Evolutionary conservation across 2,329 filamentous ascomycete species (phyloP), one percentile per base, ranked within the genome.

Genomic region (Myriangium duriaei): DNA sequence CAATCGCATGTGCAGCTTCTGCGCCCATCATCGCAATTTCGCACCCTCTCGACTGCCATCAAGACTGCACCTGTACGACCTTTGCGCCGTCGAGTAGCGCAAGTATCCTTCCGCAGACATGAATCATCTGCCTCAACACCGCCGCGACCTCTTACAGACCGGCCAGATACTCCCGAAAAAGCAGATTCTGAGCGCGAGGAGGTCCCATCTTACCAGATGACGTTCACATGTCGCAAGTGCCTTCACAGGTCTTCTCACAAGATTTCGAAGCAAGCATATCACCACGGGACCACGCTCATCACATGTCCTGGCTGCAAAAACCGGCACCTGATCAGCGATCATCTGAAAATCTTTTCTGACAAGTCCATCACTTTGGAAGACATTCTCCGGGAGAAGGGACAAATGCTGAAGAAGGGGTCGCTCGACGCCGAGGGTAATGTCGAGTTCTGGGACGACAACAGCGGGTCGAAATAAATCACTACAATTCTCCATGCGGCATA

Each of bases 181-280:
- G n/a, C 42, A 47, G 55, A 45, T 28, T 34, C 42, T 18, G 59
- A 60, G 14, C 21, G 37, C 41, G 51, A 56, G 5, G 55, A 64
- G 40, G 57, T 64, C 24, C 84, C 84, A 1, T 75, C 82, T 41
- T 98, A 96, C 62, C 72, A 85, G 49, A 70, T 98, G 47, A 82
- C 78, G 34, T 95, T 98, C 58, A 98, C 91, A 48, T 98, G 91
- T 71, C 78, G 81, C 42, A 52, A 54, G 39, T 98, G 91, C 63
- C 67, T 70, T 32, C 65, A 72, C 24, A 79, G 87, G 41, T 92
- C 84, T n/a, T 71, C 76, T 10, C 92, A 98, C 62, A 72, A 72
- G 35, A 69, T 98, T 50, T 85, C 84, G 18, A 95, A 96, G 60
- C 91, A 96, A 55, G 91, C 85, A 19, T 98, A 98, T 57, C 87